Percentiles rank a stretch among this genome's conserved stretches.
These are phyloP conservation scores for Podospora australis DNA, from an alignment of 495 filamentous ascomycete species.

Conservation along the genomic window DNA sequence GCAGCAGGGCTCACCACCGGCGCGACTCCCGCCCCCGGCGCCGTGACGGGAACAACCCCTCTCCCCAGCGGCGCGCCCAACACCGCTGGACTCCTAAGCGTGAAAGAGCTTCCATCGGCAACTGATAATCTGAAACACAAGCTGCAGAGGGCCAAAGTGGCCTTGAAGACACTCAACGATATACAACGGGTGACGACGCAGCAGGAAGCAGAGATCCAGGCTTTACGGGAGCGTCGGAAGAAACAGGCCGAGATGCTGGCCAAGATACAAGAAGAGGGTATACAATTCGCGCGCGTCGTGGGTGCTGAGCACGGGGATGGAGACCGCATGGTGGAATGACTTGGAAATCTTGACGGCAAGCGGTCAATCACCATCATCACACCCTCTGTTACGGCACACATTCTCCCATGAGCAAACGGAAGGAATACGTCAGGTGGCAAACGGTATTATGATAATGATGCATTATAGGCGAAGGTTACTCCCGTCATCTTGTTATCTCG, in stretches of 20 bases:
- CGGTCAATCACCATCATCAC: background rate
- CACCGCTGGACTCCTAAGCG: conserved; percentile 41
- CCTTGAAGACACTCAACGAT: conserved; percentile 66
- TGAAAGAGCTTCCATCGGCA: conserved; percentile 71
- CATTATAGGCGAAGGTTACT: background rate
- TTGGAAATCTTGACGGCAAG: background rate
- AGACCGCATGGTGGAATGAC: conserved; percentile 20
- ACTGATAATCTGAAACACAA: conserved; percentile 70
- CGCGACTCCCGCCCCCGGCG: conserved; percentile 22
- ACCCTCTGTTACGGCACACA: background rate
- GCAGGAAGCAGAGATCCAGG: conserved; percentile 72
- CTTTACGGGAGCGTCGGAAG: conserved; percentile 61
- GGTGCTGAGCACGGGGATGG: conserved; percentile 5
- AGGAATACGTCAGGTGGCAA: too few species aligned
- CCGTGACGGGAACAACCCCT: conserved; percentile 27
- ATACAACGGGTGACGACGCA: conserved; percentile 64
- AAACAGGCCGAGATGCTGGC: conserved; percentile 51
- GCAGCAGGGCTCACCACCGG: background rate
- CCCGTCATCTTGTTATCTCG: too few species aligned
- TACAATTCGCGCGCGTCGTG: conserved; percentile 28
- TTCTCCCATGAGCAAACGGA: background rate
- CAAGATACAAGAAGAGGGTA: conserved; percentile 37
- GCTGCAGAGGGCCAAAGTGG: conserved; percentile 66
- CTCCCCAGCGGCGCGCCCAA: conserved; percentile 17
- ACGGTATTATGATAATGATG: background rate